Evolutionary conservation across 2,329 filamentous ascomycete species (phyloP), one percentile per base, ranked within the genome.

Genomic region (Claviceps purpurea): DNA sequence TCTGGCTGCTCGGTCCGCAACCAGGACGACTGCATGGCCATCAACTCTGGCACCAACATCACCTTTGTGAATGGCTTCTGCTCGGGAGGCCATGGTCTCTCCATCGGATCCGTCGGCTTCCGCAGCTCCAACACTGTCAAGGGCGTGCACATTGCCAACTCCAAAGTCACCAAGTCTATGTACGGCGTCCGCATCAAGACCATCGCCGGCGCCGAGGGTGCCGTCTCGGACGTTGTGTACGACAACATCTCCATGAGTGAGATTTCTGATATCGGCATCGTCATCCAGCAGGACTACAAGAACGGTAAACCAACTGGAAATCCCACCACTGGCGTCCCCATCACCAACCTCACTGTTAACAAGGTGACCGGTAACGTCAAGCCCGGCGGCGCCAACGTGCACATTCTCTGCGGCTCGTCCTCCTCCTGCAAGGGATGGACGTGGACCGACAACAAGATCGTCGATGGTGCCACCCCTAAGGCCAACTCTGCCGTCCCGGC

Each of bases 291-390:
- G 60, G 68, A 74, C 61, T 77, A 77, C 56, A 59, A 72, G 58
- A 74, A 75, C 55, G 72, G 73, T n/a, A 62, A 60, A 16, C 71
- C 70, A 4, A 70, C 65, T 8, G 73, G 73, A 18, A 63, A n/a
- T 0, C 70, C 73, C 11, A 75, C 71, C 39, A 58, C 58, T 26
- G 74, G 75, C 39, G 72, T 78, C n/a, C 74, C 74, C n/a, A 77
- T 78, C 61, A 77, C 74, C 8, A 70, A 67, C 7, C 7, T 56
- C 6, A 70, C 66, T 1, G 60, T 78, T 48, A 61, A 65, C 46
- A 62, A 45, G 1, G 41, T 52, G 11, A 4, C 3, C 18, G 51
- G 51, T 2, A 52, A 16, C 20, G 47, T 52, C 14, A 30, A 45
- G 18, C 1, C 10, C 3, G 18, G 30, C 7, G 51, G 41, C 13